Evolutionary conservation across 352 stramenopile species (phyloP).

Genomic region (Pythium scleroteichum): DNA sequence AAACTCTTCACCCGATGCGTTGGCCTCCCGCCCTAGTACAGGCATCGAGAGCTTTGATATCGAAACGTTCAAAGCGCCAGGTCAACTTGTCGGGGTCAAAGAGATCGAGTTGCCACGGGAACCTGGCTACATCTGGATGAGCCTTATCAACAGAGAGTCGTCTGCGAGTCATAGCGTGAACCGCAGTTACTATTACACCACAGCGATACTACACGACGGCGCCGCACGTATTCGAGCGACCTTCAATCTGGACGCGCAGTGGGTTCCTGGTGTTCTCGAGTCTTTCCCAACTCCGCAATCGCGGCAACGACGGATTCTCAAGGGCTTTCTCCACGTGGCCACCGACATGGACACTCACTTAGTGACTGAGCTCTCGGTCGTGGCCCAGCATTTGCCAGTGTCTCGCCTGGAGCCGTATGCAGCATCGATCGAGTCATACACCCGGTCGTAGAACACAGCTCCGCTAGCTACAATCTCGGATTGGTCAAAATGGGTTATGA

Average conservation of each 20-base stretch:
- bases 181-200: slow-evolving; percentile 1
- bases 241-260: slow-evolving; percentile 35
- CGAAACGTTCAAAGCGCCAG: slow-evolving; percentile 20
- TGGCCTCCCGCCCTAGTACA: slow-evolving; percentile 3
- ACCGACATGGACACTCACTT: slow-evolving; percentile 29
- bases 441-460: slow-evolving; percentile 7
- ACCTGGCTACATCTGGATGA: slow-evolving; percentile 48
- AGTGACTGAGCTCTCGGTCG: slow-evolving; percentile 40
- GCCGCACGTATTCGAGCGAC: slow-evolving; percentile 29
- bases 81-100: background rate
- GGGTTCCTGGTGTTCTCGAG: slow-evolving; percentile 54
- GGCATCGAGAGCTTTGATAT: slow-evolving; percentile 39
- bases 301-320: slow-evolving; percentile 41
- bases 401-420: slow-evolving; percentile 47
- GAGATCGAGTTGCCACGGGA: slow-evolving; percentile 29
- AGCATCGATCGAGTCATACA: slow-evolving; percentile 50
- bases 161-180: background rate
- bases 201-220: slow-evolving; percentile 44
- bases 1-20: background rate
- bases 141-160: slow-evolving; percentile 14
- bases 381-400: slow-evolving; percentile 41
- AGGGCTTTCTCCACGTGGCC: slow-evolving; percentile 42
- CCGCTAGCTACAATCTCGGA: background rate
- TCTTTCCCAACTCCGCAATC: slow-evolving; percentile 44
- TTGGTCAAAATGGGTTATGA: slow-evolving; percentile 9